Evolutionary conservation across 805 yeast genomes (phyloP).

Genomic region (Komagataella phaffii): DNA sequence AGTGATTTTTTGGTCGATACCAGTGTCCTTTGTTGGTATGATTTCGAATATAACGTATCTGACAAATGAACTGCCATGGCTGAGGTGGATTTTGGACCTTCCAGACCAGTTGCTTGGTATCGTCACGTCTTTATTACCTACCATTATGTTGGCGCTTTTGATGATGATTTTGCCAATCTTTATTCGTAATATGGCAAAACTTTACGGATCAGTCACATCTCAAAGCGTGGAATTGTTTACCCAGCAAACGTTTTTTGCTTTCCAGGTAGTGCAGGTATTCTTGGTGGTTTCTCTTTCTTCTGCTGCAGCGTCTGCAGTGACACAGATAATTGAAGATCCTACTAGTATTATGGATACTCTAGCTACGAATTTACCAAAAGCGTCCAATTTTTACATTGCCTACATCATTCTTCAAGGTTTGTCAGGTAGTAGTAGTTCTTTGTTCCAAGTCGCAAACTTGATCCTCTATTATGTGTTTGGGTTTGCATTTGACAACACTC

Average conservation of each 20-base stretch:
- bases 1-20: constrained; percentile 59
- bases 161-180: constrained; percentile 57
- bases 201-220: constrained; percentile 41
- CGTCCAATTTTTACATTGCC: constrained; percentile 62
- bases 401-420: constrained; percentile 61
- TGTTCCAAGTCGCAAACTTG: constrained; percentile 48
- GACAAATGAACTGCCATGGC: constrained; percentile 40
- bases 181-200: constrained; percentile 47
- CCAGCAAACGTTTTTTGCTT: constrained; percentile 60
- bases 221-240: constrained; percentile 52
- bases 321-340: constrained; percentile 53
- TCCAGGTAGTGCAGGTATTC: constrained; percentile 84
- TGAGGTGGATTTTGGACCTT: constrained; percentile 41
- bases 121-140: constrained; percentile 58
- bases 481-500: constrained; percentile 41
- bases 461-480: constrained; percentile 49
- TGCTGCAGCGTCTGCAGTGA: constrained; percentile 67
- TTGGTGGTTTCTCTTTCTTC: constrained; percentile 76
- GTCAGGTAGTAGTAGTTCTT: constrained; percentile 47
- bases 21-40: constrained; percentile 69
- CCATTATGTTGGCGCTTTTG: constrained; percentile 47
- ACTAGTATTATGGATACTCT: constrained; percentile 40
- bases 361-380: constrained; percentile 57
- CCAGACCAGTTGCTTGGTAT: constrained; percentile 45
- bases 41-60: constrained; percentile 54